Evolutionary conservation across 192 early-diverging fungal genomes (phyloP).

Genomic region (Obelidium mucronatum): DNA sequence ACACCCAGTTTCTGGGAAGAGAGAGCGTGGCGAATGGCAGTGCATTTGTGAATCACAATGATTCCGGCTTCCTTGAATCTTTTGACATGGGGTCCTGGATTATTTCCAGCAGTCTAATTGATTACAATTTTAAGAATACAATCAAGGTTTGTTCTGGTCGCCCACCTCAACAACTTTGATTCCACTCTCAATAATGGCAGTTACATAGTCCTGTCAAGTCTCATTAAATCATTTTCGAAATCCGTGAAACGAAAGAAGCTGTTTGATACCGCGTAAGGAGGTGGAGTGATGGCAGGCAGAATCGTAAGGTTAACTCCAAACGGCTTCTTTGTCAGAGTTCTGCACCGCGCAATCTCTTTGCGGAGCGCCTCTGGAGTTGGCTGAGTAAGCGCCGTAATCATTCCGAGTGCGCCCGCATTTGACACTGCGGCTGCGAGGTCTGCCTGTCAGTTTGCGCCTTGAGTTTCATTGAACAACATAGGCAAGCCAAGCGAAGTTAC

Average conservation of each 20-base stretch:
- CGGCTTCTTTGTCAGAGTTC: slow-evolving; percentile 77
- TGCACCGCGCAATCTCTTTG: slow-evolving; percentile 74
- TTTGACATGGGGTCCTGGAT: slow-evolving; percentile 76
- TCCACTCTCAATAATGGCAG: slow-evolving; percentile 76
- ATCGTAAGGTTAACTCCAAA: slow-evolving; percentile 86
- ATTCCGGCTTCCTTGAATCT: slow-evolving; percentile 72
- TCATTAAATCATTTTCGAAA: background rate
- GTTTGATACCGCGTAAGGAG: slow-evolving; percentile 68
- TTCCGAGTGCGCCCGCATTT: slow-evolving; percentile 78
- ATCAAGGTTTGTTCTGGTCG: slow-evolving; percentile 16
- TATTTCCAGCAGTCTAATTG: slow-evolving; percentile 88
- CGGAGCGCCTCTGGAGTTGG: slow-evolving; percentile 80
- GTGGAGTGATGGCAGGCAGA: slow-evolving; percentile 80
- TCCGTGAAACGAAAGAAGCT: background rate
- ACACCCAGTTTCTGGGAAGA: slow-evolving; percentile 61
- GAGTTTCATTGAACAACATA: background rate
- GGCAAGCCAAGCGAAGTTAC: background rate
- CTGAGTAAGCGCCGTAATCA: slow-evolving; percentile 79
- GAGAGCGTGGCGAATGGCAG: slow-evolving; percentile 76
- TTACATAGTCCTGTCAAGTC: slow-evolving; percentile 63
- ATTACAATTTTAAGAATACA: background rate
- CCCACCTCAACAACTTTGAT: slow-evolving; percentile 87
- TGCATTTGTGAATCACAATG: slow-evolving; percentile 84
- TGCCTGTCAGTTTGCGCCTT: no score
- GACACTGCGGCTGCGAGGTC: slow-evolving; percentile 74